phyloP scores from a whole-genome alignment of 441 rosid genomes.

The Pelargonium australe region DNA sequence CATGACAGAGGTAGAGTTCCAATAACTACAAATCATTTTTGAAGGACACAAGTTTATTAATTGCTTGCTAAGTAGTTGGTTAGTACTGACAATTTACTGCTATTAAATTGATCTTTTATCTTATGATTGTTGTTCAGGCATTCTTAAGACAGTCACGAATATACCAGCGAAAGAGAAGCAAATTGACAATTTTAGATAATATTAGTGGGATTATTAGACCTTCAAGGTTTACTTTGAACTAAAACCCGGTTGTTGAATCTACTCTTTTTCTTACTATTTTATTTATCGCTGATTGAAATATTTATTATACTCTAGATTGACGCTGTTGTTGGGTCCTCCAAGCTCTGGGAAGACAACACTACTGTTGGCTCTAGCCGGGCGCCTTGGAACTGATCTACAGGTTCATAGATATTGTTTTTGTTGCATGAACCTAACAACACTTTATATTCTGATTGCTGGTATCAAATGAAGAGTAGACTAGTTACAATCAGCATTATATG shows the following conservation, averaged over 20 bases:
- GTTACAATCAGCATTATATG: not conserved
- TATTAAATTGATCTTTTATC: conserved; percentile 2
- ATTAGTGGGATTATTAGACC: conserved; percentile 80
- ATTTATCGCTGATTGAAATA: not conserved
- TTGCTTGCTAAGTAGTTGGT: not conserved
- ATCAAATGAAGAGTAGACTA: not conserved
- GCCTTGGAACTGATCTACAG: conserved; percentile 67
- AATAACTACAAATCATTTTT: not conserved
- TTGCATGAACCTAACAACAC: not conserved
- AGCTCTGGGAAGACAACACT: conserved; percentile 95
- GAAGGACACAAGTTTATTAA: not conserved
- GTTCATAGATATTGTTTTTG: conserved; percentile 16
- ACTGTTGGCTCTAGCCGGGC: conserved; percentile 89
- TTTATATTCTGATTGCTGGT: not conserved
- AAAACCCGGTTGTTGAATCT: not conserved
- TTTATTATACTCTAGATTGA: conserved; percentile 44
- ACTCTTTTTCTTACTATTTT: conserved; percentile 5
- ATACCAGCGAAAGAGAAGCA: conserved; percentile 55
- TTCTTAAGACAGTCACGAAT: conserved; percentile 54
- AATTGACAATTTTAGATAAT: conserved; percentile 73
- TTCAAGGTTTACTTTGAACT: conserved; percentile 52
- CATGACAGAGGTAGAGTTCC: conserved; percentile 64
- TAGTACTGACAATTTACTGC: no score
- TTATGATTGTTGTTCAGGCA: conserved; percentile 35
- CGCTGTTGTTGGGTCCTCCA: conserved; percentile 92